phyloP scores from a whole-genome alignment of 495 filamentous ascomycete genomes.

The Aspergillus ellipticus region DNA sequence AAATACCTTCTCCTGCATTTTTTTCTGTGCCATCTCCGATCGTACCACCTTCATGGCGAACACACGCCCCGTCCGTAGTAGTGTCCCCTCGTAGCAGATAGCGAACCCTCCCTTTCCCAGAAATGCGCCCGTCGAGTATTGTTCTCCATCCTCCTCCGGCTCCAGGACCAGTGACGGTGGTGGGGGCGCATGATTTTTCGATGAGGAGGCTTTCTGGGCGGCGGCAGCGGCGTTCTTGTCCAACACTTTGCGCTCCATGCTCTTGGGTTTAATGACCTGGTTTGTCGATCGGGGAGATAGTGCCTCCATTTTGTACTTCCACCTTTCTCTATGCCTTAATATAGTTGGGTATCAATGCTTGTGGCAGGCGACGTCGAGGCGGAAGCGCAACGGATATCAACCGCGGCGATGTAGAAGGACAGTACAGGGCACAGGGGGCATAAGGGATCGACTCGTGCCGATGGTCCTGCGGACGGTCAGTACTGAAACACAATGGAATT shows the following conservation, averaged over 20 bases:
- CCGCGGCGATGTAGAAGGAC: constrained; percentile 13
- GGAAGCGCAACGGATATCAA: constrained; percentile 22
- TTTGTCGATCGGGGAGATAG: constrained; percentile 71
- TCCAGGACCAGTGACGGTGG: constrained; percentile 76
- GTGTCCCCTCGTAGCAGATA: constrained; percentile 77
- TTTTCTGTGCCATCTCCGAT: constrained; percentile 79
- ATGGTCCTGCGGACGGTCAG: constrained; percentile 1
- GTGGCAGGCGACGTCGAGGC: constrained; percentile 5
- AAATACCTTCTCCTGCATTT: constrained; percentile 82
- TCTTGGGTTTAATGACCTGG: constrained; percentile 44
- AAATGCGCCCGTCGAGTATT: constrained; percentile 77
- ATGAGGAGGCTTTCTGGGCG: constrained; percentile 37
- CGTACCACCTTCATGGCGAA: constrained; percentile 90
- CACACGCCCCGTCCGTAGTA: constrained; percentile 58
- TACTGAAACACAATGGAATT: background rate
- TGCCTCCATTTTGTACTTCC: constrained; percentile 54
- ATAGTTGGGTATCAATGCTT: constrained; percentile 17
- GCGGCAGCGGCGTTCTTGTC: constrained; percentile 50
- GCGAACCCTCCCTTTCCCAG: constrained; percentile 95
- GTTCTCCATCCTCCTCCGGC: constrained; percentile 67
- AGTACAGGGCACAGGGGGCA: constrained; percentile 15
- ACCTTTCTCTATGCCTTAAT: constrained; percentile 1
- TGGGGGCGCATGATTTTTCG: constrained; percentile 64
- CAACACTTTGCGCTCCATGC: constrained; percentile 44
- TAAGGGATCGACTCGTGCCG: constrained; percentile 11